Percentiles rank a stretch among this genome's conserved stretches.
Evolutionary conservation across 225 moss, liverwort and hornwort species (phyloP).

Genomic region (Asterella californica): DNA sequence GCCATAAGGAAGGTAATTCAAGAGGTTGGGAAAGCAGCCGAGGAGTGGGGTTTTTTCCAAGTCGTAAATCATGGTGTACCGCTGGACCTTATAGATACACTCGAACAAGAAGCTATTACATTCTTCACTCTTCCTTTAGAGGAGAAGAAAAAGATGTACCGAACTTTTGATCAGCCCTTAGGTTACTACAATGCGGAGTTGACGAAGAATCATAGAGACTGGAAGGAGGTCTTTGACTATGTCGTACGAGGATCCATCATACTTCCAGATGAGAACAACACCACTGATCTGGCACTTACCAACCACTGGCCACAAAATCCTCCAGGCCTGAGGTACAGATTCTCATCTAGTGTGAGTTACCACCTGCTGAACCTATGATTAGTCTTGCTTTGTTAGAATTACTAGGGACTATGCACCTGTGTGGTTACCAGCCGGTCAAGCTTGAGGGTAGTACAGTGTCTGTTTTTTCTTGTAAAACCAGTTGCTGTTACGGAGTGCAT

Average conservation of each 20-base stretch:
- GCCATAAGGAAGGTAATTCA: constrained; percentile 35
- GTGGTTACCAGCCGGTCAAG: not conserved
- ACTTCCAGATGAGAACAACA: constrained; percentile 25
- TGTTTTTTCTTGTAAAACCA: not conserved
- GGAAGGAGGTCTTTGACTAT: constrained; percentile 85
- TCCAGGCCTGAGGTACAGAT: constrained; percentile 42
- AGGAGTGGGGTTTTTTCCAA: constrained; percentile 87
- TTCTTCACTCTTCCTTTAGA: constrained; percentile 57
- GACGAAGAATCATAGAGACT: constrained; percentile 79
- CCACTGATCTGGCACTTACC: not conserved
- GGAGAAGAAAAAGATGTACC: constrained; percentile 41
- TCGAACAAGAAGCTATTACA: constrained; percentile 35
- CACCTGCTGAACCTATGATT: not conserved
- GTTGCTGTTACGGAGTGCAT: not conserved
- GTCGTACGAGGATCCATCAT: not conserved
- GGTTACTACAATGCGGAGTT: constrained; percentile 57
- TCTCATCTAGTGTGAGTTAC: not conserved
- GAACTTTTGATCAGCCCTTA: constrained; percentile 36
- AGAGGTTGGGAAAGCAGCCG: constrained; percentile 57
- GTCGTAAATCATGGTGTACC: constrained; percentile 65
- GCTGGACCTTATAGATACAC: constrained; percentile 38
- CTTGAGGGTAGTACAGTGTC: not conserved
- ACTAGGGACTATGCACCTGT: not conserved
- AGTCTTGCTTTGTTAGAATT: not conserved
- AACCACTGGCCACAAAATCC: constrained; percentile 74